Evolutionary conservation across 2,329 filamentous ascomycete genomes (phyloP), one percentile per base, ranked within the genome.

Genomic region (Lachnellula cervina): DNA sequence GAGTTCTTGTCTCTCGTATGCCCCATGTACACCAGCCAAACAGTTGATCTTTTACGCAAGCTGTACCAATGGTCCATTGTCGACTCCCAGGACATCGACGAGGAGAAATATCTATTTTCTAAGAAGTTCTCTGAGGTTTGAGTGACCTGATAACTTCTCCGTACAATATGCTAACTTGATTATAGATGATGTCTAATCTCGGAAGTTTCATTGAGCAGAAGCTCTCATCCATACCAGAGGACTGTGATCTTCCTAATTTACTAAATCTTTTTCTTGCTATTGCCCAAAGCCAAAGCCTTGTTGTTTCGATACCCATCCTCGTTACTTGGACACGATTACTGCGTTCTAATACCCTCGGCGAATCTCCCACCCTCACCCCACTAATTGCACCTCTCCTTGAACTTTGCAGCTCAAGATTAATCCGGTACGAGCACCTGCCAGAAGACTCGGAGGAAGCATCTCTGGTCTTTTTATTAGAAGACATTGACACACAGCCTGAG

Each of bases 401-500:
- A 68, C 82, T 89, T 35, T 96, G 90, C 72, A 94, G 88, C 69
- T 82, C 87, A 46, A 82, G 95, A 55, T 77, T 97, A 52, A 80
- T 97, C 57, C 86, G 90, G 53, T 99, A 96, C 71, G 94, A 99
- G 71, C 86, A 81, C 60, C 75, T 97, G 2, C 89, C 91, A 0
- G 86, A 93, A 60, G 88, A 96, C 60, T 88, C 86, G 0, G 82
- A 89, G 47, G 87, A 97, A 64, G 80, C 89, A 2, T 92, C 88
- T 0, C 81, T 91, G 56, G 76, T 90, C 11, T 94, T 96, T 62
- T 78, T 99, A 1, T 80, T 91, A 66, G 92, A 97, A 67, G 94
- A 99, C 68, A 95, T 96, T 54, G 94, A 99, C 67, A 97, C 93
- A 0, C 78, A 93, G 19, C 94, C 94, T 0, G 94, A 99, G 70